Evolutionary conservation across 2,329 filamentous ascomycete species (phyloP).

Genomic region (Botrytis fragariae): DNA sequence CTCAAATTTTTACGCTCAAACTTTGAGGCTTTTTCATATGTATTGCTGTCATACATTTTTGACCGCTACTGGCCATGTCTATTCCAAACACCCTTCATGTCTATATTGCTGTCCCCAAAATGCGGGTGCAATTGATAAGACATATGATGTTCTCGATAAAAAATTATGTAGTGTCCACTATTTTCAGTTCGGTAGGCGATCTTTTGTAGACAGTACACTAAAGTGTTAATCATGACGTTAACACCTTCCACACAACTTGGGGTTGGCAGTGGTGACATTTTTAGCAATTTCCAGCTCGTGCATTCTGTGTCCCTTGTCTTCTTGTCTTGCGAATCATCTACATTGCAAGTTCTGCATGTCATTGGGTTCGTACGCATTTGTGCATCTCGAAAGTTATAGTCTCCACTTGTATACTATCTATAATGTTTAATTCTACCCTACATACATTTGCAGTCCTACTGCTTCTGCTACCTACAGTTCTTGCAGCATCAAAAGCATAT

Average conservation of each 20-base stretch:
- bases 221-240: background rate
- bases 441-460: background rate
- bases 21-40: background rate
- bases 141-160: background rate
- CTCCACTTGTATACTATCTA: background rate
- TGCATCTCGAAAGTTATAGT: background rate
- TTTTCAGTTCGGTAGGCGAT: background rate
- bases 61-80: background rate
- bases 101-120: background rate
- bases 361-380: background rate
- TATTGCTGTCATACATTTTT: background rate
- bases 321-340: background rate
- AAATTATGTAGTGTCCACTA: background rate
- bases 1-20: background rate
- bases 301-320: background rate
- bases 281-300: background rate
- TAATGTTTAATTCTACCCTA: background rate
- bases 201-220: background rate
- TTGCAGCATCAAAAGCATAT: slow-evolving; percentile 23
- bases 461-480: background rate
- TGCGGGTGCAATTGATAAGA: background rate
- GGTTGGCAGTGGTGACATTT: background rate
- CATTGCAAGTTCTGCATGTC: too few species aligned
- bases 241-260: background rate
- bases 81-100: background rate